Evolutionary conservation across 139 green algal genomes (phyloP), one percentile per base, ranked within the genome.

Genomic region (Chlamydomonas incerta): DNA sequence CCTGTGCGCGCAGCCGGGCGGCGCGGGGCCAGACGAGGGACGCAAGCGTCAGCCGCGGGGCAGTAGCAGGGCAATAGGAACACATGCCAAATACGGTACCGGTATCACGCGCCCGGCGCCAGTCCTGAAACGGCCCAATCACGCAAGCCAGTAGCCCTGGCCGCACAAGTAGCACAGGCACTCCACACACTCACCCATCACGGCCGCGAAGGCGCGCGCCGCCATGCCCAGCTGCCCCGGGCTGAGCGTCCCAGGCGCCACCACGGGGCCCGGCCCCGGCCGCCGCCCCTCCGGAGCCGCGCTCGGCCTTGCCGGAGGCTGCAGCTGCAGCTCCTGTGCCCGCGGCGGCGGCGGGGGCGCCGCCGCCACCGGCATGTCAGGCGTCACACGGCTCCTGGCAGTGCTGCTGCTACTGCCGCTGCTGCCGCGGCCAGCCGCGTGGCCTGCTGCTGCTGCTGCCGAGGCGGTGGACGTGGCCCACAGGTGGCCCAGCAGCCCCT

Each of bases 401-500:
- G n/a, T n/a, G n/a, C n/a, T n/a, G n/a, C n/a, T 50, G 41, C 41
- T 50, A 50, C 41, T 60, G 24, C 70, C 41, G 24, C 24, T n/a
- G 2, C 3, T 41, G 26, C 70, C 41, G 24, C 70, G 11, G 18
- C 70, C 26, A 24, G 24, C 41, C 0, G 41, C 41, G 24, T 26
- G 11, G 68, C 68, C 34, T 11, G 2, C 68, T 15, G 3, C 72
- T 26, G 50, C 71, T 62, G 3, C 72, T 66, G 55, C 50, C 20
- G 26, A 23, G 26, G 62, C 62, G 3, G 62, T n/a, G 18, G 46
- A 3, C 33, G 65, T 9, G 24, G 77, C 47, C 76, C 37, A 62
- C 37, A 83, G 2, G 76, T 73, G 37, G 4, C 77, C 77, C 77
- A 84, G 63, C 77, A 74, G 46, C 20, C 77, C 77, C 62, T 84